Conservation (phyloP, 192 early-diverging fungal species). For the Coemansia sp. region DNA sequence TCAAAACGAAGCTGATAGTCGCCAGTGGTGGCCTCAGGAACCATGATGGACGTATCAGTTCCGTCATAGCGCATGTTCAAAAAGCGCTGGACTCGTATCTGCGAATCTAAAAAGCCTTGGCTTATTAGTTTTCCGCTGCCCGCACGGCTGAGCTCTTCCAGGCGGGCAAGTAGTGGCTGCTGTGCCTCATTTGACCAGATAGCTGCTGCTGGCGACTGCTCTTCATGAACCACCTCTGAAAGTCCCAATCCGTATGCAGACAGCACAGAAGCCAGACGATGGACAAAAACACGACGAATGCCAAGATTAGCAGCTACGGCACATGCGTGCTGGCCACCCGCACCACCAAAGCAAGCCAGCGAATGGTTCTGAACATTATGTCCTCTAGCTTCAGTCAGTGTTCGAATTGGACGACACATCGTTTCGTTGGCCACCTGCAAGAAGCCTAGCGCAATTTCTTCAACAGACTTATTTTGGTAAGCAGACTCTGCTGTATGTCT, state of each 20-base stretch:
- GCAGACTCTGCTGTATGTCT: constrained; percentile 28
- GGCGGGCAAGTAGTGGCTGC: constrained; percentile 54
- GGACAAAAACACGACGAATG: constrained; percentile 81
- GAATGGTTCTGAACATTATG: constrained; percentile 81
- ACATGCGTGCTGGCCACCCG: constrained; percentile 95
- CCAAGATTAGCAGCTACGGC: constrained; percentile 87
- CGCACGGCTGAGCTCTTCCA: constrained; percentile 45
- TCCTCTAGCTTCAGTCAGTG: constrained; percentile 90
- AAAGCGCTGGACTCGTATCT: constrained; percentile 67
- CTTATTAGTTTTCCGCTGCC: constrained; percentile 57
- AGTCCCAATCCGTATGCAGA: constrained; percentile 88
- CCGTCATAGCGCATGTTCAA: constrained; percentile 91
- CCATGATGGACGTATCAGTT: constrained; percentile 92
- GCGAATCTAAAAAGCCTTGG: constrained; percentile 68
- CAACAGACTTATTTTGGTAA: constrained; percentile 60
- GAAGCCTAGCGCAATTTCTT: constrained; percentile 92
- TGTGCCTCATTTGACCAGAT: constrained; percentile 47
- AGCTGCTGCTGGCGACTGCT: constrained; percentile 76
- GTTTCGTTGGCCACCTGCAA: constrained; percentile 94
- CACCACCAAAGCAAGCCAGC: constrained; percentile 92
- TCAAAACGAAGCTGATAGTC: constrained; percentile 70
- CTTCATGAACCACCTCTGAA: constrained; percentile 91
- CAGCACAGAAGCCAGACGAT: constrained; percentile 87
- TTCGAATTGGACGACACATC: constrained; percentile 94
- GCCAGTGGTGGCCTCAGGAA: constrained; percentile 59